These are phyloP conservation scores for Colletotrichum scovillei DNA, from an alignment of 2,329 filamentous ascomycete genomes.

Conservation along the genomic window DNA sequence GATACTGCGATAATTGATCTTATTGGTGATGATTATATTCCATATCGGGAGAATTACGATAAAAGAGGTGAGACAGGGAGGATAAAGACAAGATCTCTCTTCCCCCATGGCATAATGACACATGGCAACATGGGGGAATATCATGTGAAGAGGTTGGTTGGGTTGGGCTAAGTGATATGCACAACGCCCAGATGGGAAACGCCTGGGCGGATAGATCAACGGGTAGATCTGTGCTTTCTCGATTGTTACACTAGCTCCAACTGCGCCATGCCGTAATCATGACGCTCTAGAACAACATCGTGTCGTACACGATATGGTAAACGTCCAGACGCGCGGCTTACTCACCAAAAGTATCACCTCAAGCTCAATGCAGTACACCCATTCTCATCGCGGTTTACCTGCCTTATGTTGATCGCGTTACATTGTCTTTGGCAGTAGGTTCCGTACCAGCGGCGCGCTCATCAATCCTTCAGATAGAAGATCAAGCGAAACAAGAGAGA, in stretches of 20 bases:
- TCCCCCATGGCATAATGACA: background rate
- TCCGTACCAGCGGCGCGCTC: background rate
- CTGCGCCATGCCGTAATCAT: conserved; percentile 31
- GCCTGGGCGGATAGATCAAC: background rate
- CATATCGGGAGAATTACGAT: background rate
- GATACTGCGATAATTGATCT: background rate
- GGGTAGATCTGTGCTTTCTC: background rate
- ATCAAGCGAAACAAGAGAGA: background rate
- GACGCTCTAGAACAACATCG: conserved; percentile 13
- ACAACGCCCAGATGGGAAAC: background rate
- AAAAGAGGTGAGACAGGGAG: background rate
- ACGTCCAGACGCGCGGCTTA: background rate
- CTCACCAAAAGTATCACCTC: background rate
- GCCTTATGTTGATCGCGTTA: background rate
- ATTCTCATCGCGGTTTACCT: background rate
- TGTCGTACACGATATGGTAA: background rate
- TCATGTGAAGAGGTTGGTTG: background rate
- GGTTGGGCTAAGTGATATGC: background rate
- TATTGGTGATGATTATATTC: background rate
- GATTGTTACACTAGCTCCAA: background rate
- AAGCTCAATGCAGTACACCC: background rate
- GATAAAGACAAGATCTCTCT: background rate
- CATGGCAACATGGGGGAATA: background rate
- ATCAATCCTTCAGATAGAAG: background rate
- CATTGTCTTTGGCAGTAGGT: background rate